phyloP scores from a whole-genome alignment of 2,329 filamentous ascomycete genomes.

The Apiospora kogelbergensis region DNA sequence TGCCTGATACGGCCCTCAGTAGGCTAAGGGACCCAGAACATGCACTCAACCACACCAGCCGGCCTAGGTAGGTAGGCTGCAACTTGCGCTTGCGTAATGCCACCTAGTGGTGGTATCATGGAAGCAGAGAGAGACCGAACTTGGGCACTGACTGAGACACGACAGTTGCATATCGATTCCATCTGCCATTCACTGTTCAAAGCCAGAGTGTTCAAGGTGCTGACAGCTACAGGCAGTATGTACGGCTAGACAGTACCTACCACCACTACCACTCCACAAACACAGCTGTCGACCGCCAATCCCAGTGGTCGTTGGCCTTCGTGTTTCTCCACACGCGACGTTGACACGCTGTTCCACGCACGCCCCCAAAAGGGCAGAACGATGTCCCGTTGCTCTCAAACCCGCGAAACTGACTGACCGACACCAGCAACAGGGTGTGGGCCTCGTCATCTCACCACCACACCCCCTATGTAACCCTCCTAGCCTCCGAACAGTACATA shows the following conservation, averaged over 20 bases:
- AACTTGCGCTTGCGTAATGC: background rate
- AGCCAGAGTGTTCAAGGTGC: background rate
- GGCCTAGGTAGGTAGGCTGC: background rate
- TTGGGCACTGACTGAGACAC: background rate
- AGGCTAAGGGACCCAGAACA: background rate
- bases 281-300: too few relatives aligned
- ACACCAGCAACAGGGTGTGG: background rate
- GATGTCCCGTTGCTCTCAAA: background rate
- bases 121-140: background rate
- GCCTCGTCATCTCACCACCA: constrained; percentile 6
- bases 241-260: background rate
- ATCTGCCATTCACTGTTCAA: background rate
- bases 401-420: constrained; percentile 4
- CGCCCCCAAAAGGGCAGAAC: background rate
- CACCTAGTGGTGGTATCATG: background rate
- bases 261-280: background rate
- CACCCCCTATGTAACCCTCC: constrained; percentile 7
- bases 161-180: background rate
- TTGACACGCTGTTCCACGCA: constrained; percentile 7
- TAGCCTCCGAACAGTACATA: background rate
- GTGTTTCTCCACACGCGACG: background rate
- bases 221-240: background rate
- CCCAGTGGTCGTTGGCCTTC: too few relatives aligned
- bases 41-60: constrained; percentile 1
- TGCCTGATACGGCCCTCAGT: background rate